These are phyloP conservation scores for Epichloe festucae DNA, from an alignment of 2,329 filamentous ascomycete species.

Conservation along the genomic window DNA sequence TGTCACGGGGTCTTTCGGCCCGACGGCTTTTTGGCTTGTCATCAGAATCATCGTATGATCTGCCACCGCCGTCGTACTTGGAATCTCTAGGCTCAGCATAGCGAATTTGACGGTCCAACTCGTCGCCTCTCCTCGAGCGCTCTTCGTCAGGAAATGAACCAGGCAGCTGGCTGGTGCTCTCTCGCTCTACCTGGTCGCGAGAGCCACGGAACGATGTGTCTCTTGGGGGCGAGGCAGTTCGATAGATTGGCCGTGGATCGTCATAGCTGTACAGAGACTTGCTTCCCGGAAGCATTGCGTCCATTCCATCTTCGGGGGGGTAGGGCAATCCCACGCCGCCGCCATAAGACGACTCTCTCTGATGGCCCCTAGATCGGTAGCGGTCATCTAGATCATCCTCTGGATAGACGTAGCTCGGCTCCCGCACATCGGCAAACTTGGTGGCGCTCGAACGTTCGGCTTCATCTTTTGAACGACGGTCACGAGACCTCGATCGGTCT, in stretches of 20 bases:
- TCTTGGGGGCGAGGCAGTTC: constrained; percentile 20
- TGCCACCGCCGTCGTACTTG: constrained; percentile 7
- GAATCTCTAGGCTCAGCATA: constrained; percentile 15
- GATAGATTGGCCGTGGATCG: constrained; percentile 19
- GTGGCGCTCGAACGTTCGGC: constrained; percentile 17
- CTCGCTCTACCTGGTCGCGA: constrained; percentile 17
- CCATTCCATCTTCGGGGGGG: constrained; percentile 24
- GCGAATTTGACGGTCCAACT: constrained; percentile 11
- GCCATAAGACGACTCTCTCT: constrained; percentile 19
- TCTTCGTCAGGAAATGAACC: constrained; percentile 23
- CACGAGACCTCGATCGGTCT: constrained; percentile 31
- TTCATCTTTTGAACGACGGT: constrained; percentile 20
- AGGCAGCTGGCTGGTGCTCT: constrained; percentile 14
- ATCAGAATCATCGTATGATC: constrained; percentile 3
- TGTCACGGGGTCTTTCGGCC: neutral
- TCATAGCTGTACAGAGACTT: constrained; percentile 28
- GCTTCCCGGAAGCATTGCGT: constrained; percentile 24
- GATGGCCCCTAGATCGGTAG: constrained; percentile 18
- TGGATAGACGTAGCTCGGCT: constrained; percentile 28
- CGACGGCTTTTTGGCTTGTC: neutral
- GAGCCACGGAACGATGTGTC: constrained; percentile 25
- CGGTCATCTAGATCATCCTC: constrained; percentile 29
- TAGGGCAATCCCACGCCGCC: constrained; percentile 23
- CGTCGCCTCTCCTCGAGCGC: constrained; percentile 8
- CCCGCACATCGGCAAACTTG: constrained; percentile 26